Evolutionary conservation across 2,329 filamentous ascomycete genomes (phyloP).

Genomic region (Aureobasidium sp.): DNA sequence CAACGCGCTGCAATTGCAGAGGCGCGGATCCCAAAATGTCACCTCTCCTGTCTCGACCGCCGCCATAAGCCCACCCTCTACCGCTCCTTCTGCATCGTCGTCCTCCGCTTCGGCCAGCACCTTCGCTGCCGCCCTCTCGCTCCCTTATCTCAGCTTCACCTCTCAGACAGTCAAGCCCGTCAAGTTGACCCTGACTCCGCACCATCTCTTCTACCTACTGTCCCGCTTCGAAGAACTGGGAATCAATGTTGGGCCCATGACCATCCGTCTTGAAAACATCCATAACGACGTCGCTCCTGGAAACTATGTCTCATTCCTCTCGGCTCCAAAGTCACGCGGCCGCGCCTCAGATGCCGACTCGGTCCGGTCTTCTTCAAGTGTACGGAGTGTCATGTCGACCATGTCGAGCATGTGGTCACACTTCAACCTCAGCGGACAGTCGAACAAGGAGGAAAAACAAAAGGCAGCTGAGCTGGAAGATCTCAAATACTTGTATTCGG

Average conservation of each 20-base stretch:
- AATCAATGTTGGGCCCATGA: constrained; percentile 91
- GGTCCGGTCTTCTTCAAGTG: constrained; percentile 90
- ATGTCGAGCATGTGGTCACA: constrained; percentile 92
- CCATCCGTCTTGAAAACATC: constrained; percentile 87
- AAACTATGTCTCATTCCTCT: constrained; percentile 94
- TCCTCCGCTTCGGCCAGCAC: constrained; percentile 63
- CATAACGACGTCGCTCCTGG: constrained; percentile 77
- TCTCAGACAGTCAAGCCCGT: constrained; percentile 81
- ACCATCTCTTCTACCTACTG: constrained; percentile 93
- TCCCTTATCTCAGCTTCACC: constrained; percentile 75
- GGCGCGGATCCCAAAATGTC: constrained; percentile 51
- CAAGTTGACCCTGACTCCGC: constrained; percentile 85
- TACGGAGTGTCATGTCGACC: constrained; percentile 93
- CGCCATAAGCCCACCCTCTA: constrained; percentile 44
- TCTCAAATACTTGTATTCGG: constrained; percentile 92
- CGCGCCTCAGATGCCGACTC: constrained; percentile 78
- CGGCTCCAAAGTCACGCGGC: constrained; percentile 71
- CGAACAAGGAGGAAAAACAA: constrained; percentile 79
- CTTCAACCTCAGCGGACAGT: constrained; percentile 73
- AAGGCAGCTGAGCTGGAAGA: constrained; percentile 79
- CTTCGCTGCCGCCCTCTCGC: constrained; percentile 76
- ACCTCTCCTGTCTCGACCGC: constrained; percentile 37
- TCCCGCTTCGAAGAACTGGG: constrained; percentile 90
- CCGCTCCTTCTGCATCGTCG: constrained; percentile 55
- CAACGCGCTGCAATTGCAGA: constrained; percentile 83